Evolutionary conservation across 768 basidiomycete genomes (phyloP).

Genomic region (Kwoniella heveanensis): DNA sequence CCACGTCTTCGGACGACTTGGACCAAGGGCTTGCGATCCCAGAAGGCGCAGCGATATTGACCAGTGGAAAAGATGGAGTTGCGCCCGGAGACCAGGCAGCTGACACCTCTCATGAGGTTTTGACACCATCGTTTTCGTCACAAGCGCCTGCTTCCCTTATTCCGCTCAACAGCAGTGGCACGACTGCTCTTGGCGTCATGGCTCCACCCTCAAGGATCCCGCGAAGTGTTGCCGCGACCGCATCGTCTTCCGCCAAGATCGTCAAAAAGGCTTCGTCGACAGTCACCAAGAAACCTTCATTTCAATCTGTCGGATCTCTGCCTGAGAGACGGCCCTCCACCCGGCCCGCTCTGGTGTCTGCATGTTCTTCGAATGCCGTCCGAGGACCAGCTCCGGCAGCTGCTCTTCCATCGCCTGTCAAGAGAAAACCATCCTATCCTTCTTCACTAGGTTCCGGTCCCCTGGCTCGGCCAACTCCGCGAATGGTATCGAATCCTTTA

Average conservation of each 20-base stretch:
- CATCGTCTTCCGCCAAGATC: constrained; percentile 6
- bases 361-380: neutral
- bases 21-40: no score
- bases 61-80: no score
- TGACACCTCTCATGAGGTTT: no score
- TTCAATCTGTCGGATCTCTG: constrained; percentile 8
- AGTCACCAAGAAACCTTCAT: constrained; percentile 3
- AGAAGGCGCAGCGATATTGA: no score
- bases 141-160: no score
- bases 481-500: constrained; percentile 45
- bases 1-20: no score
- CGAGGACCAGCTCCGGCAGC: neutral
- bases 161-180: neutral
- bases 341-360: constrained; percentile 14
- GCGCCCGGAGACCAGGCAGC: no score
- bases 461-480: constrained; percentile 30
- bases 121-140: no score
- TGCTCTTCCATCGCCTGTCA: constrained; percentile 13
- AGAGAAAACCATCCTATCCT: constrained; percentile 49
- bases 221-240: constrained; percentile 4
- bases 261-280: neutral
- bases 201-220: constrained; percentile 28
- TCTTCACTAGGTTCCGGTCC: constrained; percentile 45
- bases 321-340: constrained; percentile 36
- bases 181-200: constrained; percentile 4